phyloP scores from a whole-genome alignment of 2,329 filamentous ascomycete species.

The Fusarium cyanostomum region DNA sequence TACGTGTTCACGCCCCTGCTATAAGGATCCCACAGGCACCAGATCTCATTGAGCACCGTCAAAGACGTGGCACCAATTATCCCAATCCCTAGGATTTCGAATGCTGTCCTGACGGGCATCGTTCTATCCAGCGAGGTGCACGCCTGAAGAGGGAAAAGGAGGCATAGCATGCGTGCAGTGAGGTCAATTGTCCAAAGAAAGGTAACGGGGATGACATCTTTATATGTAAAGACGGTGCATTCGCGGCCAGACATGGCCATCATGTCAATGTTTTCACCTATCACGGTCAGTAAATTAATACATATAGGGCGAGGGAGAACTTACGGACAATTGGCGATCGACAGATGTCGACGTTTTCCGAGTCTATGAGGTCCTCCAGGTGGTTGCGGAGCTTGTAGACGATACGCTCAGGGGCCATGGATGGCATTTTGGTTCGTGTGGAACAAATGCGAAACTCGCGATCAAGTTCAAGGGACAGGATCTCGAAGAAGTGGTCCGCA shows the following conservation, averaged over 20 bases:
- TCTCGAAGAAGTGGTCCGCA: constrained; percentile 41
- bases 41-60: constrained; percentile 37
- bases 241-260: constrained; percentile 33
- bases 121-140: constrained; percentile 29
- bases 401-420: constrained; percentile 38
- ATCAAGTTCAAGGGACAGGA: constrained; percentile 41
- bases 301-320: background rate
- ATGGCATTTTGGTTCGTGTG: constrained; percentile 10
- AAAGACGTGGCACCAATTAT: constrained; percentile 20
- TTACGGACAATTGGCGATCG: constrained; percentile 38
- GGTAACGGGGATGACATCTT: constrained; percentile 29
- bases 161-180: constrained; percentile 11
- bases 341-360: constrained; percentile 22
- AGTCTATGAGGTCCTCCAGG: constrained; percentile 41
- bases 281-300: background rate
- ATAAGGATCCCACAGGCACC: constrained; percentile 42
- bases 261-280: constrained; percentile 42
- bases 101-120: background rate
- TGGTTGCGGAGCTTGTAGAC: constrained; percentile 42
- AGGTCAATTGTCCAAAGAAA: constrained; percentile 31
- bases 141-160: constrained; percentile 26
- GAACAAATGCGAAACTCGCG: constrained; percentile 29
- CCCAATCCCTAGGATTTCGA: constrained; percentile 11
- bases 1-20: constrained; percentile 33
- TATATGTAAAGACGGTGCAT: constrained; percentile 22